Conservation (phyloP, 2,329 filamentous ascomycete species). For the Fonsecaea multimorphosa region DNA sequence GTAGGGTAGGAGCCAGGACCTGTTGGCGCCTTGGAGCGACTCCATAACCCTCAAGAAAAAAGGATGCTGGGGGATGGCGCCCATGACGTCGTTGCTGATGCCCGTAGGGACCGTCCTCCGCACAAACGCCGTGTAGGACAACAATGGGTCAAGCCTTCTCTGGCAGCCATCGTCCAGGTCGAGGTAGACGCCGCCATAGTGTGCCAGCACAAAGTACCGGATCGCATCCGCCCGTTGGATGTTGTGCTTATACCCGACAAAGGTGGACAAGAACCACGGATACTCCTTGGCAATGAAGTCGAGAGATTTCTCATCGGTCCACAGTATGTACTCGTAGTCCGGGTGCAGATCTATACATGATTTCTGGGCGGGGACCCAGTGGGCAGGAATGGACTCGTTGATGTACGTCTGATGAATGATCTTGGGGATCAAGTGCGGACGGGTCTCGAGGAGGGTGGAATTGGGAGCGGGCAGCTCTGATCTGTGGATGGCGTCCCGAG, state of each 20-base stretch:
- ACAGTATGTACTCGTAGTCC: constrained; percentile 78
- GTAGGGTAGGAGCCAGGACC: constrained; percentile 72
- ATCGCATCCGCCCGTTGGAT: constrained; percentile 81
- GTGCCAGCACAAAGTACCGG: constrained; percentile 77
- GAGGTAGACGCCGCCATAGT: constrained; percentile 81
- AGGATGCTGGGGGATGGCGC: constrained; percentile 72
- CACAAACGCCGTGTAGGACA: constrained; percentile 72
- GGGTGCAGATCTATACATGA: constrained; percentile 71
- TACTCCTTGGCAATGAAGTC: constrained; percentile 76
- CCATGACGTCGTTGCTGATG: constrained; percentile 83
- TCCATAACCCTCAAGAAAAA: constrained; percentile 75
- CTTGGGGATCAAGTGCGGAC: constrained; percentile 71
- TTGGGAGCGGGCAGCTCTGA: constrained; percentile 71
- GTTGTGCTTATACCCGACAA: constrained; percentile 73
- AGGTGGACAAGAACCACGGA: constrained; percentile 77
- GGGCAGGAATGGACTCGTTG: constrained; percentile 70
- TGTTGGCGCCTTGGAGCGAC: constrained; percentile 69
- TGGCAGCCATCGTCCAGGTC: constrained; percentile 79
- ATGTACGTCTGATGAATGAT: constrained; percentile 80
- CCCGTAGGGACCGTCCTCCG: constrained; percentile 76
- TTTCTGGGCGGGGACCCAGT: constrained; percentile 70
- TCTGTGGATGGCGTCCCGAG: constrained; percentile 69
- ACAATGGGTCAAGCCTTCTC: constrained; percentile 69
- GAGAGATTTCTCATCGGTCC: constrained; percentile 73
- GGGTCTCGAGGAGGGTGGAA: constrained; percentile 62